Evolutionary conservation across 768 basidiomycete genomes (phyloP).

Genomic region (Nevesoporus exiguus): DNA sequence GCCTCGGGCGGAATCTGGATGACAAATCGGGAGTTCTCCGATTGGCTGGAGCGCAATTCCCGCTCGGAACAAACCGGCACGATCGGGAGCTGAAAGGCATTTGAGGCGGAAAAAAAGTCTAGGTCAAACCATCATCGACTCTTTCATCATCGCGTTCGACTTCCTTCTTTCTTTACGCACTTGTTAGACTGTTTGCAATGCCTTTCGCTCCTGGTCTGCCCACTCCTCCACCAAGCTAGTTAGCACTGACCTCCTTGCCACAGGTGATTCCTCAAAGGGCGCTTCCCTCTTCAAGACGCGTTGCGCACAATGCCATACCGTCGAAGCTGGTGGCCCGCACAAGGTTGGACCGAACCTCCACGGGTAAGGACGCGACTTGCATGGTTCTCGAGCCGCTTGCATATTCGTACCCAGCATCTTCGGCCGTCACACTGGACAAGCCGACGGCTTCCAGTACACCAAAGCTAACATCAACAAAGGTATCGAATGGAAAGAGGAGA

Average conservation of each 20-base stretch:
- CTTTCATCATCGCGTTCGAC: neutral
- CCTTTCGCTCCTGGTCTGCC: conserved; percentile 42
- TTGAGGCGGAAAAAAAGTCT: conserved; percentile 12
- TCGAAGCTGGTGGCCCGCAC: conserved; percentile 70
- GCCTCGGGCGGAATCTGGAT: neutral
- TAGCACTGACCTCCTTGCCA: neutral
- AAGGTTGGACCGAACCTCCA: conserved; percentile 96
- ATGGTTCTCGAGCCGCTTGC: neutral
- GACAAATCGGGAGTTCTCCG: neutral
- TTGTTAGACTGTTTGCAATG: conserved; percentile 30
- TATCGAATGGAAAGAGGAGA: conserved; percentile 78
- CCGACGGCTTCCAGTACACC: conserved; percentile 85
- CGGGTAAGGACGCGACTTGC: conserved; percentile 52
- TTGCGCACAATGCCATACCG: conserved; percentile 91
- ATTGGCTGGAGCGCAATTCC: neutral
- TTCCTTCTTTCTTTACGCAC: conserved; percentile 1
- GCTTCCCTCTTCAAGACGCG: conserved; percentile 96
- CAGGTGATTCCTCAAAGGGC: conserved; percentile 87
- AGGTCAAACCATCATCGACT: neutral
- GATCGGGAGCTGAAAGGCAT: conserved; percentile 24
- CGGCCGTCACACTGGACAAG: conserved; percentile 85
- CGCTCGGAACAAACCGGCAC: conserved; percentile 10
- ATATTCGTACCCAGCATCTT: conserved; percentile 52
- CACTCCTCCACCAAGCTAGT: neutral
- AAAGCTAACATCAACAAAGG: conserved; percentile 96